Conservation (phyloP, 2,329 filamentous ascomycete species). For the Diaporthe sp. region DNA sequence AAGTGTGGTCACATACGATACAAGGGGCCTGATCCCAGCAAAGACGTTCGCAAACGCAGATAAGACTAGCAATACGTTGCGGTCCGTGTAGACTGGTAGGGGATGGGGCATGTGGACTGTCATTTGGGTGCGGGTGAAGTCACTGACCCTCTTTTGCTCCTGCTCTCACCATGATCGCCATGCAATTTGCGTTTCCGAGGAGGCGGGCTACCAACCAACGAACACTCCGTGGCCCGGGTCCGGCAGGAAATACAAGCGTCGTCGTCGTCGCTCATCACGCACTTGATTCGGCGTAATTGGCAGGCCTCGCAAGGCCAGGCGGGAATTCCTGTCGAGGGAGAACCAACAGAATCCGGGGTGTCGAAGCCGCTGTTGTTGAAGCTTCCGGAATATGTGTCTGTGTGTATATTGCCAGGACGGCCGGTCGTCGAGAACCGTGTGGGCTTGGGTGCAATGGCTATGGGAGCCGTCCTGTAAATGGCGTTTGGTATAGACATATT, state of each 20-base stretch:
- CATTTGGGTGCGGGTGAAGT: slow-evolving; percentile 33
- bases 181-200: slow-evolving; percentile 84
- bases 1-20: slow-evolving; percentile 30
- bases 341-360: slow-evolving; percentile 58
- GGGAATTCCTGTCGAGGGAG: slow-evolving; percentile 52
- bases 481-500: slow-evolving; percentile 65
- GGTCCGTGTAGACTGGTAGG: slow-evolving; percentile 21
- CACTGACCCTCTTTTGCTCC: slow-evolving; percentile 77
- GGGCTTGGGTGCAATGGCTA: slow-evolving; percentile 73
- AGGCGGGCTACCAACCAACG: slow-evolving; percentile 79
- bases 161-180: slow-evolving; percentile 69
- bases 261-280: slow-evolving; percentile 79
- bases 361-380: slow-evolving; percentile 58
- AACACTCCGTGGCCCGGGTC: slow-evolving; percentile 82
- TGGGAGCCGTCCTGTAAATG: slow-evolving; percentile 71
- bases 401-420: slow-evolving; percentile 59
- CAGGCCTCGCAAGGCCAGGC: slow-evolving; percentile 78
- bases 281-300: slow-evolving; percentile 77
- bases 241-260: slow-evolving; percentile 80
- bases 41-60: slow-evolving; percentile 3
- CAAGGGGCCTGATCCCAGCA: slow-evolving; percentile 26
- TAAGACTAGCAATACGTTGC: slow-evolving; percentile 24
- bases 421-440: slow-evolving; percentile 54
- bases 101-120: slow-evolving; percentile 22
- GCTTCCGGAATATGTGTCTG: slow-evolving; percentile 61